Conservation (phyloP, 2,329 filamentous ascomycete genomes). For the Verticillium alfalfae region DNA sequence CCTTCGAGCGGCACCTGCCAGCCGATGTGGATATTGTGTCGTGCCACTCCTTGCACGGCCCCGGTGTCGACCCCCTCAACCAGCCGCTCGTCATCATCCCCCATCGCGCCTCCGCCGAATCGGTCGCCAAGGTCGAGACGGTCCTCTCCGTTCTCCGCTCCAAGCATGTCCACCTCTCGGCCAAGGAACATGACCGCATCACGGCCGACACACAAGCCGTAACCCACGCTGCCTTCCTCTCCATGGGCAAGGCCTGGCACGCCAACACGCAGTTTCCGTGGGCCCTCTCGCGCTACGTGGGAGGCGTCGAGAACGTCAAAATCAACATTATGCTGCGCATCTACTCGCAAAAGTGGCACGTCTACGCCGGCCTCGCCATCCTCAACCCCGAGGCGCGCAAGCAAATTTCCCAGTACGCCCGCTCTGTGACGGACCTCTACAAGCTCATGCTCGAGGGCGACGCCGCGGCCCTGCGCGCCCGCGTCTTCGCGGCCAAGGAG, state of each 20-base stretch:
- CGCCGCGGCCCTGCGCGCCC: slow-evolving; percentile 62
- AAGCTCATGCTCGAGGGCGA: slow-evolving; percentile 94
- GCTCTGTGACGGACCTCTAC: slow-evolving; percentile 87
- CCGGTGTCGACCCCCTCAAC: slow-evolving; percentile 78
- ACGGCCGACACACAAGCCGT: slow-evolving; percentile 98
- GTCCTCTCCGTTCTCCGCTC: slow-evolving; percentile 81
- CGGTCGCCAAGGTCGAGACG: slow-evolving; percentile 71
- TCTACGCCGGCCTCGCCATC: slow-evolving; percentile 95
- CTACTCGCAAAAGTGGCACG: slow-evolving; percentile 99
- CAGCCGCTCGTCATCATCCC: slow-evolving; percentile 93
- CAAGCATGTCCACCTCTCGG: slow-evolving; percentile 81
- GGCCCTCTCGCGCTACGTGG: slow-evolving; percentile 92
- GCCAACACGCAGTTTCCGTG: slow-evolving; percentile 94
- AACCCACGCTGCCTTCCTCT: slow-evolving; percentile 92
- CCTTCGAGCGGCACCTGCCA: slow-evolving; percentile 86
- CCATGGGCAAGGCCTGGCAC: slow-evolving; percentile 97
- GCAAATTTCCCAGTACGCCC: slow-evolving; percentile 92
- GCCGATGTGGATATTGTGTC: slow-evolving; percentile 87
- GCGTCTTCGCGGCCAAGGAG: slow-evolving; percentile 61
- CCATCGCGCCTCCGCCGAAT: slow-evolving; percentile 76
- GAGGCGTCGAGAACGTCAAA: slow-evolving; percentile 98
- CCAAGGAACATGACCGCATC: slow-evolving; percentile 87
- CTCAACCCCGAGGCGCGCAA: slow-evolving; percentile 87
- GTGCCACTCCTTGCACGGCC: slow-evolving; percentile 94
- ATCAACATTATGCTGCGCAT: slow-evolving; percentile 97